phyloP scores from a whole-genome alignment of 768 basidiomycete genomes.

The Lentinula detonsa region DNA sequence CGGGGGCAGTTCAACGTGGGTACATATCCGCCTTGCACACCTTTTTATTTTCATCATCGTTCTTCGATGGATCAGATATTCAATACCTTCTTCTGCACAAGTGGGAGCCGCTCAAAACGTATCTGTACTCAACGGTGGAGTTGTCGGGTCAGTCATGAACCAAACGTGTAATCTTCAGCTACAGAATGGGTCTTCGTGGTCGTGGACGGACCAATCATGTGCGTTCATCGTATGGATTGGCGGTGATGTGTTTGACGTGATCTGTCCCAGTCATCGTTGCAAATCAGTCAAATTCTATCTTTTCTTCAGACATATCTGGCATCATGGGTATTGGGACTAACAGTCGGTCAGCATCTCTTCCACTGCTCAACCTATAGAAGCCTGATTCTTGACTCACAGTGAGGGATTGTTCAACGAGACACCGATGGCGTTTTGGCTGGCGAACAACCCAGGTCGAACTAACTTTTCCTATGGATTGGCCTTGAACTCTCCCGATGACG shows the following conservation, averaged over 20 bases:
- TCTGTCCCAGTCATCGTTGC: neutral
- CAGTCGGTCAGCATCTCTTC: neutral
- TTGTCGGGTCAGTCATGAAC: neutral
- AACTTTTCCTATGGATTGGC: constrained; percentile 5
- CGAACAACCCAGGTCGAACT: neutral
- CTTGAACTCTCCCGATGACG: neutral
- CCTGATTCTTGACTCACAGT: neutral
- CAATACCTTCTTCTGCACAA: neutral
- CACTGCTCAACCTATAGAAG: neutral
- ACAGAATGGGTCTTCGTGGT: constrained; percentile 1
- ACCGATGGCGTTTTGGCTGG: constrained; percentile 3
- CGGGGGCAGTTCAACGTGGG: constrained; percentile 2
- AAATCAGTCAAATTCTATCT: constrained; percentile 1
- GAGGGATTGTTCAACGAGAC: neutral
- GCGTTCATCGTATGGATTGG: neutral
- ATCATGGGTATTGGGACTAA: neutral
- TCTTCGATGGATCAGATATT: neutral
- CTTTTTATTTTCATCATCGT: neutral
- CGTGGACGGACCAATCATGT: constrained; percentile 1
- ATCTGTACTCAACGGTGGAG: neutral
- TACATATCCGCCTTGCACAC: neutral
- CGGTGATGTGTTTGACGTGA: neutral
- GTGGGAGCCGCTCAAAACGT: neutral
- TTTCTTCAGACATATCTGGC: neutral
- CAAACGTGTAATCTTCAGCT: neutral